Evolutionary conservation across 2,329 filamentous ascomycete genomes (phyloP).

Genomic region (Colletotrichum godetiae): DNA sequence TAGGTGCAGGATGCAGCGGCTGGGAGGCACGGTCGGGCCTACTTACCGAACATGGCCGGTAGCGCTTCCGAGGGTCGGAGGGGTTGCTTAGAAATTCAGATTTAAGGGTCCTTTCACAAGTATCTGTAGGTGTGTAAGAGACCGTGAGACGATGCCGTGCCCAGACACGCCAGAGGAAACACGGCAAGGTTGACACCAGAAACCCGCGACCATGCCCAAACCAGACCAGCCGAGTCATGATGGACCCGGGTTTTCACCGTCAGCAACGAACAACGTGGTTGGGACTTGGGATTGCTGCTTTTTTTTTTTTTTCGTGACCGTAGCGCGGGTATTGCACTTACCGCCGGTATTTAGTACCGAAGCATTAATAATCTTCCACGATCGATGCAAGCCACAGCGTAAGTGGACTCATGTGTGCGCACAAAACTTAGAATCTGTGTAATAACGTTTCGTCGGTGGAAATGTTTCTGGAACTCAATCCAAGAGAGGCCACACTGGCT

Average conservation of each 20-base stretch:
- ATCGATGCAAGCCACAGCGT: background rate
- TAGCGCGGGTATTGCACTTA: slow-evolving; percentile 4
- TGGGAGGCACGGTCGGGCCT: slow-evolving; percentile 25
- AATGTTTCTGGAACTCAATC: background rate
- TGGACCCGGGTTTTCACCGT: slow-evolving; percentile 24
- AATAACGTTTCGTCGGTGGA: background rate
- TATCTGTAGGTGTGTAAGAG: too few species aligned
- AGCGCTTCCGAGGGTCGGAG: slow-evolving; percentile 30
- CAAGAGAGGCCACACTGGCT: background rate
- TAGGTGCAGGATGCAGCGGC: slow-evolving; percentile 9
- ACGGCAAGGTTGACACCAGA: slow-evolving; percentile 24
- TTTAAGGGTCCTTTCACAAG: slow-evolving; percentile 25
- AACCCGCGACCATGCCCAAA: slow-evolving; percentile 22
- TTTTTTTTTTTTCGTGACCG: background rate
- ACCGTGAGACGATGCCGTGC: background rate
- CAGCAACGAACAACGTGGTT: background rate
- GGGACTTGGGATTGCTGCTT: background rate
- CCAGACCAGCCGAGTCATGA: slow-evolving; percentile 28
- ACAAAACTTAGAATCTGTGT: background rate
- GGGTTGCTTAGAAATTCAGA: slow-evolving; percentile 31
- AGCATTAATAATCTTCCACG: background rate
- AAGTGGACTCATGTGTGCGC: background rate
- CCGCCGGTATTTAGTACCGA: background rate
- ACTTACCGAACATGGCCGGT: slow-evolving; percentile 23
- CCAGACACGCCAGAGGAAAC: background rate